Evolutionary conservation across 192 early-diverging fungal species (phyloP), one percentile per base, ranked within the genome.

Genomic region (Gaertneriomyces semiglobifer): DNA sequence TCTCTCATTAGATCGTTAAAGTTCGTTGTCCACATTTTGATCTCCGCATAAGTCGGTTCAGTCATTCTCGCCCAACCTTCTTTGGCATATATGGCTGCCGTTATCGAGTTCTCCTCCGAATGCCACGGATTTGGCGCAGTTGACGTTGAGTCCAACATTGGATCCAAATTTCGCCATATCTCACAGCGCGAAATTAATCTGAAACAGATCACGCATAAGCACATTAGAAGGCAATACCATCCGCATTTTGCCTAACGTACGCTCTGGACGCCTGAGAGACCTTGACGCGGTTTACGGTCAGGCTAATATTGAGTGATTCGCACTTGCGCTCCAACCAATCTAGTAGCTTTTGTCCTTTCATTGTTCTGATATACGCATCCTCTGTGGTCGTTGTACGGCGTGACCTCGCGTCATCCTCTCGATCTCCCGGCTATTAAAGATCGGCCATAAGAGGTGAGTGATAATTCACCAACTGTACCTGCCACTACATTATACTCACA

Each of bases 1-100:
- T 76, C 74, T 4, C 52, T 12, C 43, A 79, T 44, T 9, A 79
- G 65, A 6, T 79, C 69, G n/a, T 44, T 25, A 20, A 76, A 63
- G 16, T 72, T 66, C 7, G 19, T 42, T 11, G 62, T 58, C 78
- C 78, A 79, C n/a, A 79, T 20, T 20, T 54, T 55, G 48, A 76
- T 50, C 41, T 79, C 78, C 42, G 65, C 53, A 5, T 44, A 18
- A 6, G 72, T 63, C 7, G 78, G 71, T 7, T 48, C 16, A 39
- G 62, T 53, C 51, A 44, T 63, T 55, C 55, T 41, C 14, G 18
- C 44, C 44, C 46, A 63, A n/a, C 39, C 7, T 4, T 48, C 8
- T 6, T 43, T 59, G 25, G 45, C 25, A 25, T 44, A 46, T n/a
- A 8, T 58, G 58, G 8, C 40, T 16, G 44, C 7, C 12, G 55